These are phyloP conservation scores for Cercospora zeina DNA, from an alignment of 2,329 filamentous ascomycete genomes.

Conservation along the genomic window DNA sequence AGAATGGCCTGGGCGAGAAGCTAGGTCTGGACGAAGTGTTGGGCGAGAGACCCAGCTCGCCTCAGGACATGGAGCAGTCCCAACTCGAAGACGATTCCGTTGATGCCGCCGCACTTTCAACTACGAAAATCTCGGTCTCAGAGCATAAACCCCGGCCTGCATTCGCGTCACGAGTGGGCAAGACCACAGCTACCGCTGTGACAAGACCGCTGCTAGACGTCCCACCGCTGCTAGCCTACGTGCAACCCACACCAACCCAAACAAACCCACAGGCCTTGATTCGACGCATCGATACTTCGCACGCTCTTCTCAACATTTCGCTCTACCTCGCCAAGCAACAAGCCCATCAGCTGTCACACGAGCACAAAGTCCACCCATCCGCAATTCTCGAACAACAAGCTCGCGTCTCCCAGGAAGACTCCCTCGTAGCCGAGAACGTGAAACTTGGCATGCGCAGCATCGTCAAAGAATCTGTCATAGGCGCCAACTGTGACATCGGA, in stretches of 20 bases:
- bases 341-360: constrained; percentile 68
- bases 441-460: constrained; percentile 83
- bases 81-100: constrained; percentile 30
- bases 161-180: constrained; percentile 41
- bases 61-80: constrained; percentile 33
- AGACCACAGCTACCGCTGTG: constrained; percentile 20
- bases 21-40: constrained; percentile 70
- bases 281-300: constrained; percentile 82
- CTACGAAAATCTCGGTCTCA: constrained; percentile 53
- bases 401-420: constrained; percentile 79
- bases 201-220: constrained; percentile 48
- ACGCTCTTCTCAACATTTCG: constrained; percentile 77
- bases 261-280: constrained; percentile 61
- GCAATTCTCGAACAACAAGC: constrained; percentile 77
- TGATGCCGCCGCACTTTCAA: constrained; percentile 43
- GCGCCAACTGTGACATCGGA: constrained; percentile 81
- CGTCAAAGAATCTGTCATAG: constrained; percentile 90
- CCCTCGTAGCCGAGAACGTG: constrained; percentile 82
- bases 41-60: constrained; percentile 43
- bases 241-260: constrained; percentile 58
- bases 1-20: constrained; percentile 75
- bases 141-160: constrained; percentile 49
- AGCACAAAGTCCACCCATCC: constrained; percentile 77
- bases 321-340: constrained; percentile 82
- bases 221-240: constrained; percentile 77